Evolutionary conservation across 768 basidiomycete genomes (phyloP).

Genomic region (Neoboletus subvelutipes): DNA sequence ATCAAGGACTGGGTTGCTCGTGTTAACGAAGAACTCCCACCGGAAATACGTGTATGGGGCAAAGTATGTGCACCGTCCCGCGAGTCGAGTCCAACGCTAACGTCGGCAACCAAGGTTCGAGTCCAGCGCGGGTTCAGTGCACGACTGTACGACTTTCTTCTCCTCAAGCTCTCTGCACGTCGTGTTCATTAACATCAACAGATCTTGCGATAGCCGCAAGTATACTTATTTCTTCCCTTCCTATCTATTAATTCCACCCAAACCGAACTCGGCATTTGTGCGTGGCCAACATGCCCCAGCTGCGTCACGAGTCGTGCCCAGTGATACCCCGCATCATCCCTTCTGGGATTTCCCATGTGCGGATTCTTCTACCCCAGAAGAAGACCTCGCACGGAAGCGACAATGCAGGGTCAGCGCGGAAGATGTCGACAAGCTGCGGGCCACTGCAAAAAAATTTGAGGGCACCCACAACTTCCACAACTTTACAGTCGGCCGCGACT

Average conservation of each 20-base stretch:
- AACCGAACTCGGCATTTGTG: constrained; percentile 65
- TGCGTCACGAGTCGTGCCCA: constrained; percentile 6
- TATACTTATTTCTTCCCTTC: constrained; percentile 98
- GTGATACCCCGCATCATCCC: constrained; percentile 39
- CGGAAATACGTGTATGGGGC: constrained; percentile 91
- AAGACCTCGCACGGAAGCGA: constrained; percentile 66
- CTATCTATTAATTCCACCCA: constrained; percentile 89
- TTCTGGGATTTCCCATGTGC: constrained; percentile 58
- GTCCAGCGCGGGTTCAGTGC: constrained; percentile 84
- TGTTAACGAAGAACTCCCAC: constrained; percentile 87
- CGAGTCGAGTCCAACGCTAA: neutral
- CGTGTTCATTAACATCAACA: constrained; percentile 31
- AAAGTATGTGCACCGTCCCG: constrained; percentile 50
- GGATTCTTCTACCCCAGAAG: constrained; percentile 44
- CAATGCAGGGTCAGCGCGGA: constrained; percentile 62
- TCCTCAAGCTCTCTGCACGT: neutral
- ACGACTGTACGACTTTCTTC: constrained; percentile 48
- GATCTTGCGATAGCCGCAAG: constrained; percentile 90
- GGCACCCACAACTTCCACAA: constrained; percentile 98
- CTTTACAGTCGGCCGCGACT: constrained; percentile 88
- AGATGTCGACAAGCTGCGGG: constrained; percentile 56
- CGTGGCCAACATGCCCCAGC: constrained; percentile 40
- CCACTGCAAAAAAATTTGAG: constrained; percentile 61
- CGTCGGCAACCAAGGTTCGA: constrained; percentile 45
- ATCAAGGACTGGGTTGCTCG: constrained; percentile 65